Percentiles rank a stretch among this genome's conserved stretches.
phyloP scores from a whole-genome alignment of 495 filamentous ascomycete species.

The Podospora didyma region DNA sequence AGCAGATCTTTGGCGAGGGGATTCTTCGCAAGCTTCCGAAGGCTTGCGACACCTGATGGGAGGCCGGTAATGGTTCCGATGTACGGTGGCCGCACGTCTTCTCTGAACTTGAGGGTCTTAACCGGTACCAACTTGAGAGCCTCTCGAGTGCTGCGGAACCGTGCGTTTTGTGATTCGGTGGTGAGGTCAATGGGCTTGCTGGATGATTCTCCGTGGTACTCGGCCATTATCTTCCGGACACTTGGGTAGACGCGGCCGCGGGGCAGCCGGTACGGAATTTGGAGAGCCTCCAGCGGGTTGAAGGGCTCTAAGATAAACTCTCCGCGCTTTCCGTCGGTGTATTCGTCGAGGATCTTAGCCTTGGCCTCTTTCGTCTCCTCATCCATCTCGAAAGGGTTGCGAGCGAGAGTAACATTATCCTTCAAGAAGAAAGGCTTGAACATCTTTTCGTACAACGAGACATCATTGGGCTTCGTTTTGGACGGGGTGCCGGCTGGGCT shows the following conservation, averaged over 20 bases:
- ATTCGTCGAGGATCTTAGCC: slow-evolving; percentile 45
- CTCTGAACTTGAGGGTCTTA: slow-evolving; percentile 75
- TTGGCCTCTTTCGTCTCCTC: slow-evolving; percentile 49
- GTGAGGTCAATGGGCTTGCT: slow-evolving; percentile 22
- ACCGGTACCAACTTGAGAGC: slow-evolving; percentile 60
- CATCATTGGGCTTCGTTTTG: slow-evolving; percentile 23
- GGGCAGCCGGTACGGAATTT: slow-evolving; percentile 47
- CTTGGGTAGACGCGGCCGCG: slow-evolving; percentile 50
- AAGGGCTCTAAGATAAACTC: slow-evolving; percentile 36
- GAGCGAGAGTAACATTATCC: slow-evolving; percentile 59
- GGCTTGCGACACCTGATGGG: slow-evolving; percentile 36
- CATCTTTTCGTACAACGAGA: slow-evolving; percentile 61
- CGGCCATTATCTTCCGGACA: slow-evolving; percentile 64
- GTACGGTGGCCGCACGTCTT: slow-evolving; percentile 91
- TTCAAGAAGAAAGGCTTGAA: slow-evolving; percentile 81
- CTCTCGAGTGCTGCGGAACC: slow-evolving; percentile 41
- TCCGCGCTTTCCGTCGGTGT: slow-evolving; percentile 33
- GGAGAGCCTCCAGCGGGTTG: slow-evolving; percentile 54
- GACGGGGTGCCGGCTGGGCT: slow-evolving; percentile 14
- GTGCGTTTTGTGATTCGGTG: slow-evolving; percentile 42
- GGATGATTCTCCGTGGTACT: slow-evolving; percentile 17
- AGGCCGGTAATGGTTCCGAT: slow-evolving; percentile 73
- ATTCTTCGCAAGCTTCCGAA: slow-evolving; percentile 61
- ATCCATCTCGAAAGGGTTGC: slow-evolving; percentile 45
- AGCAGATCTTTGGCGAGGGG: slow-evolving; percentile 62